Percentiles rank a stretch among this genome's conserved stretches.
Evolutionary conservation across 768 basidiomycete genomes (phyloP).

Genomic region (Boletellus ananiceps): DNA sequence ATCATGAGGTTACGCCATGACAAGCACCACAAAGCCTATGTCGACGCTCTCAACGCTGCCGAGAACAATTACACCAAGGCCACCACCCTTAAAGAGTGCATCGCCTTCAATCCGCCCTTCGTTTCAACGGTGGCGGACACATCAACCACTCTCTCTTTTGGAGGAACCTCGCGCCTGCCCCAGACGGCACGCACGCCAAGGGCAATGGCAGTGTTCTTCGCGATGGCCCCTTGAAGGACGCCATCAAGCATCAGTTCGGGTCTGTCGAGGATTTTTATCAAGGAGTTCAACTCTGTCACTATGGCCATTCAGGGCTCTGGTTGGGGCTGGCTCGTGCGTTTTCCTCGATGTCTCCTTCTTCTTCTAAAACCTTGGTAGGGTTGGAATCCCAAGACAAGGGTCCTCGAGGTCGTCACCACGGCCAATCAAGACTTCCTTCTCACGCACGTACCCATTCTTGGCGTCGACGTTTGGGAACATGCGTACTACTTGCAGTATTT

Average conservation of each 20-base stretch:
- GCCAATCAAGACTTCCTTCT: slow-evolving; percentile 94
- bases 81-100: slow-evolving; percentile 51
- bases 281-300: slow-evolving; percentile 81
- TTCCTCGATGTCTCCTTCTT: neutral
- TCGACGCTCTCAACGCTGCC: slow-evolving; percentile 65
- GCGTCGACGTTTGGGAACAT: slow-evolving; percentile 95
- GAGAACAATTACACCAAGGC: slow-evolving; percentile 73
- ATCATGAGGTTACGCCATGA: slow-evolving; percentile 95
- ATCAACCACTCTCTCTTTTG: slow-evolving; percentile 97
- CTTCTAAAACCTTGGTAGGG: slow-evolving; percentile 43
- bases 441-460: slow-evolving; percentile 74
- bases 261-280: slow-evolving; percentile 67
- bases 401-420: slow-evolving; percentile 85
- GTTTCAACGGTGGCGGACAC: slow-evolving; percentile 42
- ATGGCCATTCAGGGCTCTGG: slow-evolving; percentile 89
- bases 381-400: slow-evolving; percentile 60
- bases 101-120: slow-evolving; percentile 25
- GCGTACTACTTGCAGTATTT: slow-evolving; percentile 97
- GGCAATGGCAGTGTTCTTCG: slow-evolving; percentile 60
- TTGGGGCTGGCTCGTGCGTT: slow-evolving; percentile 93
- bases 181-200: slow-evolving; percentile 43
- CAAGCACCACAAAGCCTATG: slow-evolving; percentile 95
- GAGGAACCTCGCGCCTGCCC: slow-evolving; percentile 82
- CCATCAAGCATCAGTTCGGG: slow-evolving; percentile 65
- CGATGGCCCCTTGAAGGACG: slow-evolving; percentile 64